Percentiles rank a stretch among this genome's conserved stretches.
These are phyloP conservation scores for Colletotrichum karsti DNA, from an alignment of 2,329 filamentous ascomycete species.

Conservation along the genomic window DNA sequence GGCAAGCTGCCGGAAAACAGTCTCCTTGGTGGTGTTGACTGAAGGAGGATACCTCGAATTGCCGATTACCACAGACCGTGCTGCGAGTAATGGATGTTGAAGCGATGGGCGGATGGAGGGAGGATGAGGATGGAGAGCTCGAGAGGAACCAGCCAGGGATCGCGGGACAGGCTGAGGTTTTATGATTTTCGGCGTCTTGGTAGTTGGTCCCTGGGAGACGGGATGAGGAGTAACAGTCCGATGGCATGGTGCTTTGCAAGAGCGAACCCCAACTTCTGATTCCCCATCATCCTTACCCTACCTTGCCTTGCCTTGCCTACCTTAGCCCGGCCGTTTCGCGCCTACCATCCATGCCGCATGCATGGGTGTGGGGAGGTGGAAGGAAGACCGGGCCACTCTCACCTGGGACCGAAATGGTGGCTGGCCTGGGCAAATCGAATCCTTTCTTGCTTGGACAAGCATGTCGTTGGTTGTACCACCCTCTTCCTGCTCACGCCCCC, in stretches of 20 bases:
- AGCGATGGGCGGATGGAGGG: slow-evolving; percentile 2
- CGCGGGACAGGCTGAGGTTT: slow-evolving; percentile 26
- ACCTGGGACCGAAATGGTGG: slow-evolving; percentile 24
- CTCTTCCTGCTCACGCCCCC: not conserved
- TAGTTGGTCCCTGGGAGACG: slow-evolving; percentile 2
- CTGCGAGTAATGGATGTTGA: not conserved
- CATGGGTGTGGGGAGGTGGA: slow-evolving; percentile 7
- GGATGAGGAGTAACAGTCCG: slow-evolving; percentile 13
- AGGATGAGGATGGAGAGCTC: slow-evolving; percentile 26
- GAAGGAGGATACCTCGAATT: not conserved
- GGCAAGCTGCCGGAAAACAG: slow-evolving; percentile 3
- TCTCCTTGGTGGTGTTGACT: not conserved
- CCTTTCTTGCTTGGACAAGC: slow-evolving; percentile 13
- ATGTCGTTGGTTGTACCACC: slow-evolving; percentile 24
- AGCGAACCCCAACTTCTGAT: slow-evolving; percentile 12
- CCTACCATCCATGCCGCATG: slow-evolving; percentile 1
- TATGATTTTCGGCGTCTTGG: slow-evolving; percentile 27
- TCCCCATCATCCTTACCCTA: too few relatives aligned
- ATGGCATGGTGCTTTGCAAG: not conserved
- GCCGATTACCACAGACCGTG: slow-evolving; percentile 21
- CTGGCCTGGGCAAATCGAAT: slow-evolving; percentile 13
- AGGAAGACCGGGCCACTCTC: slow-evolving; percentile 18
- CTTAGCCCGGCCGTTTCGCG: slow-evolving; percentile 2
- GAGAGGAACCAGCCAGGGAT: slow-evolving; percentile 21
- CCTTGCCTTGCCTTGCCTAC: too few relatives aligned